These are phyloP conservation scores for Passalora sequoiae DNA, from an alignment of 2,329 filamentous ascomycete species.

Conservation along the genomic window DNA sequence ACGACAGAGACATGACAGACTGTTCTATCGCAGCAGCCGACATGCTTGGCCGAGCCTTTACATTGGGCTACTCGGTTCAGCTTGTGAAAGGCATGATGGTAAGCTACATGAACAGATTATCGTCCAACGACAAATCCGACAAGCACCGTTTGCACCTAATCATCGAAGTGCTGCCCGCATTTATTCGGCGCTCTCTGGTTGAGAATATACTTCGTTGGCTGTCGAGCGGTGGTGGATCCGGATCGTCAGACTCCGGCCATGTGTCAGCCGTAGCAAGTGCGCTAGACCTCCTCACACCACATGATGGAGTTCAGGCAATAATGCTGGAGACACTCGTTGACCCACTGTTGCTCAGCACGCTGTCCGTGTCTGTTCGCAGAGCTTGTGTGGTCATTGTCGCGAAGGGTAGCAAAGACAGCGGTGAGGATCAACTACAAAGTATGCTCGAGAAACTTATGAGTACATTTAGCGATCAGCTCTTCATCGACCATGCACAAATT, in stretches of 20 bases:
- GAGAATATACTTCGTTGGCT: conserved; percentile 33
- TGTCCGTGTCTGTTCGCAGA: conserved; percentile 24
- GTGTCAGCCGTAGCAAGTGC: conserved; percentile 11
- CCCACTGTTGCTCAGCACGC: conserved; percentile 17
- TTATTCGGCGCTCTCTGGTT: conserved; percentile 41
- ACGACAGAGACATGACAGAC: conserved; percentile 20
- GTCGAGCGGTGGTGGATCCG: conserved; percentile 9
- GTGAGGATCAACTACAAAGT: conserved; percentile 39
- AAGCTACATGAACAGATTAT: not conserved
- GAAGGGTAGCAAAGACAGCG: too few species aligned
- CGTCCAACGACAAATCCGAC: not conserved
- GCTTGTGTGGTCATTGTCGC: conserved; percentile 27
- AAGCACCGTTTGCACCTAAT: conserved; percentile 1
- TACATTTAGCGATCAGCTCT: conserved; percentile 79
- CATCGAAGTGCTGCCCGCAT: conserved; percentile 12
- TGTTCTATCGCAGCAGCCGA: conserved; percentile 34
- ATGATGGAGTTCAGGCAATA: conserved; percentile 15
- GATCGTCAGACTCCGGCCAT: not conserved
- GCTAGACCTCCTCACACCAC: not conserved
- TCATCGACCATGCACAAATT: conserved; percentile 78
- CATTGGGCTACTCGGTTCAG: conserved; percentile 58
- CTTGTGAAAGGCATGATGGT: conserved; percentile 17
- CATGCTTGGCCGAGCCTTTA: conserved; percentile 56
- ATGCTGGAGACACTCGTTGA: conserved; percentile 24
- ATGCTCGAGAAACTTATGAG: conserved; percentile 64